Base-by-base conservation (phyloP, 2,329 filamentous ascomycete genomes). In the Xylariales sp. region DNA sequence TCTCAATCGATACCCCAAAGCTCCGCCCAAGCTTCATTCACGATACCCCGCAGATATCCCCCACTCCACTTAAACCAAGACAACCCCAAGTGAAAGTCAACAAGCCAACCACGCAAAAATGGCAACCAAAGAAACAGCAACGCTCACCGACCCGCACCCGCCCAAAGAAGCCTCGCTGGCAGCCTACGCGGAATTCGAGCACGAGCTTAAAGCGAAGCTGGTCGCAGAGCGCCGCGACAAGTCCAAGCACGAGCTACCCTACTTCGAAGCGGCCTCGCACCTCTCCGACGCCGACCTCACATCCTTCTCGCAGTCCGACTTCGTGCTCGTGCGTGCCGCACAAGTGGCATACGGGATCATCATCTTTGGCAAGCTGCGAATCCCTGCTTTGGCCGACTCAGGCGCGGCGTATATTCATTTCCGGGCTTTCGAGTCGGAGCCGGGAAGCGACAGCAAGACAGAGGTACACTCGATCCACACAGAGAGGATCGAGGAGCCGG, bases 51-150 rank as follows among this genome's bases (percentile, higher is more conserved):
- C n/a, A n/a, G n/a, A n/a, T n/a, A n/a, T n/a, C n/a, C n/a, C n/a
- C n/a, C n/a, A n/a, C n/a, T n/a, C n/a, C n/a, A n/a, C n/a, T n/a
- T n/a, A n/a, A n/a, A n/a, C n/a, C n/a, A n/a, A n/a, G n/a, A n/a
- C n/a, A n/a, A n/a, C n/a, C n/a, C n/a, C n/a, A n/a, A n/a, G n/a
- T n/a, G n/a, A n/a, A n/a, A n/a, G n/a, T n/a, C n/a, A n/a, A n/a
- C n/a, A n/a, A n/a, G n/a, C n/a, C n/a, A n/a, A n/a, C n/a, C n/a
- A n/a, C n/a, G n/a, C n/a, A n/a, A n/a, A n/a, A n/a, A 44, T 74
- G 72, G 72, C 71, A 32, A 73, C 70, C 42, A 64, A 65, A 36
- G 72, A 76, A n/a, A 79, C 74, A 7, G 70, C 73, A 37, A 59
- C 74, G 16, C 60, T 78, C 27, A 67, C 71, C 38, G 56, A 63